Evolutionary conservation across 1,139 yeast species (phyloP), one percentile per base, ranked within the genome.

Genomic region (Pichia sp.): DNA sequence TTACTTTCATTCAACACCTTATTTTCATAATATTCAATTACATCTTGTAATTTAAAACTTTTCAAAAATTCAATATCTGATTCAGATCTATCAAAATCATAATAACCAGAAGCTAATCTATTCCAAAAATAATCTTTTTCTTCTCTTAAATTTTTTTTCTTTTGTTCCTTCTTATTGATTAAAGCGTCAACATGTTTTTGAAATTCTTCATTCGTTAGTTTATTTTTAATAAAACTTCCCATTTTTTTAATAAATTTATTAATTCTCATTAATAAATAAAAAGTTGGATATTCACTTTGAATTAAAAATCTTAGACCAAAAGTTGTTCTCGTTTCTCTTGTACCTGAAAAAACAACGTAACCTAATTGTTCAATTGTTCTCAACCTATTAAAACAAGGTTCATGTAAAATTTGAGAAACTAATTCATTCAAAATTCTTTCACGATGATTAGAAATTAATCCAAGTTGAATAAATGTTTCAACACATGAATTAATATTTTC

Each of bases 361-460:
- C 95, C 95, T 36, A 86, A 72, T 64, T 92, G 97, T 66, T 92
- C 98, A 59, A 87, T 83, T 3, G 98, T 92, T 66, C 98, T 76
- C 50, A 92, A 74, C 56, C 86, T 87, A 63, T 87, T 83, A 66
- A 92, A 92, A 48, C 90, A 86, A 1, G 97, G 97, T 63, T 90
- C 97, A 54, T 78, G 79, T 44, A 85, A 72, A 53, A 89, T 74
- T 49, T 86, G 89, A 0, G 84, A 77, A 44, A 88, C 66, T 47
- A 92, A 68, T 46, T 85, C 89, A 26, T 84, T 73, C 47, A 78
- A 62, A 0, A 88, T 75, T 40, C 62, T 39, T 61, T 57, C 70
- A 4, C 47, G 46, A 7, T 69, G 64, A 10, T 66, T 58, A 3
- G 64, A 60, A 31, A 75, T 65, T 36, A 73, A 69, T 27, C 86